Evolutionary conservation across 805 yeast genomes (phyloP), one percentile per base, ranked within the genome.

Genomic region (Kodamaea sagamina): DNA sequence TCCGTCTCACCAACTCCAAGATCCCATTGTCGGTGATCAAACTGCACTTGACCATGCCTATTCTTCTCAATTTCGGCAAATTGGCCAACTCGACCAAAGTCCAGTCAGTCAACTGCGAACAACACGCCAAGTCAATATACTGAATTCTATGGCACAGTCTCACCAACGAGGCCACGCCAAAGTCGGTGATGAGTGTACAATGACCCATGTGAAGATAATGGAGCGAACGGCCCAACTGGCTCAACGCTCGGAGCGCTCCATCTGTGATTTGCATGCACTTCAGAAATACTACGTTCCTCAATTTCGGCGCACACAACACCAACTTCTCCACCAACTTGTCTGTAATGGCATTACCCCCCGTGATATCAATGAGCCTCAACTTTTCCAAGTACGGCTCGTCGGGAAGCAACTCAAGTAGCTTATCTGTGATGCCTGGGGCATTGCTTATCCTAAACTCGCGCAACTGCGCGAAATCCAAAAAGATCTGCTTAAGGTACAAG

Each of bases 161-260:
- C 9, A 88, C 86, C 47, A 92, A 71, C 8, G 78, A 73, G 21
- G 79, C 76, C 12, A 93, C 93, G 15, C 97, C 97, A 48, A 74
- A 77, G 66, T 92, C 98, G 1, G 97, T 92, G 44, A 92, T 86
- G 57, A 85, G 80, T 36, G 82, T 77, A 68, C 99, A 93, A 67
- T 92, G 98, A 12, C 98, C 98, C 47, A 92, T 75, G 67, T 93
- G 98, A 39, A 93, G 75, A 54, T 89, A 89, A 57, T 89, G 97
- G 52, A 92, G 71, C 52, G 83, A 82, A 55, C 85, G 78, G 3
- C 92, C 95, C 46, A 93, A 71, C 22, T 73, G 74, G 5, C 95
- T 77, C 48, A 93, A 71, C 12, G 87, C 79, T 40, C 81, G 71
- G 32, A 92, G 67, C 2, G 95, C 81, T 1, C 82, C 75, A 68